phyloP scores from a whole-genome alignment of 176 grass and related monocot species.

The Urochloa ruziziensis region DNA sequence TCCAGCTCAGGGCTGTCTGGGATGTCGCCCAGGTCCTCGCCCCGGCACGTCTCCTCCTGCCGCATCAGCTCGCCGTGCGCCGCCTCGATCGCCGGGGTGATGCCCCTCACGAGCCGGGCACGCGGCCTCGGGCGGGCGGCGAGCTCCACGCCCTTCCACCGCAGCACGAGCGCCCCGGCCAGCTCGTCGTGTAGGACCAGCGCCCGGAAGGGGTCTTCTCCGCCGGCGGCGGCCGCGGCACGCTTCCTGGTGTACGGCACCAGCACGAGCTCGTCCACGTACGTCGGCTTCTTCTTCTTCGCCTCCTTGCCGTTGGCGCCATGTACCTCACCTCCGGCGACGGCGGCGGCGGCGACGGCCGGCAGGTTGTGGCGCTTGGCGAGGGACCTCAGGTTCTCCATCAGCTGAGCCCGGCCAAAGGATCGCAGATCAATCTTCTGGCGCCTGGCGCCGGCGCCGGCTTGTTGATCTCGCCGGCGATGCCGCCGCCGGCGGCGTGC shows the following conservation, averaged over 20 bases:
- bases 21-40: background rate
- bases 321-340: too few relatives aligned
- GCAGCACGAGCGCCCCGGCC: background rate
- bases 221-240: background rate
- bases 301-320: background rate
- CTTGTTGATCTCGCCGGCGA: background rate
- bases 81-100: background rate
- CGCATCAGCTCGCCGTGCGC: background rate
- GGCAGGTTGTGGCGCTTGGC: background rate
- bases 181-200: background rate
- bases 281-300: background rate
- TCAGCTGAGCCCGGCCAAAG: background rate
- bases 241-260: background rate
- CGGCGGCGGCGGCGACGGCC: background rate
- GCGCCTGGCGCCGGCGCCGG: background rate
- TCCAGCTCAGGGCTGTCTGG: background rate
- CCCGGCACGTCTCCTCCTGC: background rate
- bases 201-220: background rate
- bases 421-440: background rate
- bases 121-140: background rate
- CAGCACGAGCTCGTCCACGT: background rate
- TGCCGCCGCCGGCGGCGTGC: background rate
- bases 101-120: background rate
- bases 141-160: background rate
- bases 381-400: background rate